A percentile compares a stretch with the other conserved stretches of the same genome.
phyloP scores from a whole-genome alignment of 495 filamentous ascomycete genomes.

The Haplographium delicatum region DNA sequence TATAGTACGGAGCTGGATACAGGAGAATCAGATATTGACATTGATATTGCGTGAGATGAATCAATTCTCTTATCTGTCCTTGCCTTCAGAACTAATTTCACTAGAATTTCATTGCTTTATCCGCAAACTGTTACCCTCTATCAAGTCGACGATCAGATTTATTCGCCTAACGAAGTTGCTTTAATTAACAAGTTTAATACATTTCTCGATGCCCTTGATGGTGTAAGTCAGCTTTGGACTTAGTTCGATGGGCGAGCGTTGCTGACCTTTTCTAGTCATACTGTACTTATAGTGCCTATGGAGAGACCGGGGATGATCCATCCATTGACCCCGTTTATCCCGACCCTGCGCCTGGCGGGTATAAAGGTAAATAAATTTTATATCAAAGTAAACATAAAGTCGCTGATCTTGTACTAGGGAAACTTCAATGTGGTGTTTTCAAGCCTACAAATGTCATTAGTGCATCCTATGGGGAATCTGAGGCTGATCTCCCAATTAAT shows the following conservation, averaged over 20 bases:
- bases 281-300: constrained; percentile 38
- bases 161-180: constrained; percentile 3
- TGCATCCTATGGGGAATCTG: constrained; percentile 50
- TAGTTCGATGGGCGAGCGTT: constrained; percentile 1
- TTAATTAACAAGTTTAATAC: constrained; percentile 29
- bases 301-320: constrained; percentile 39
- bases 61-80: constrained; percentile 6
- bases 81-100: neutral
- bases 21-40: constrained; percentile 11
- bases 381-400: constrained; percentile 47
- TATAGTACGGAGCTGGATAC: neutral
- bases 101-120: constrained; percentile 9
- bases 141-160: constrained; percentile 9
- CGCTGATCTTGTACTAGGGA: constrained; percentile 1
- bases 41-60: constrained; percentile 21
- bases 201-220: constrained; percentile 59
- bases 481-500: constrained; percentile 45
- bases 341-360: constrained; percentile 36
- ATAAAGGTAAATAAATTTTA: neutral
- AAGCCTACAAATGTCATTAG: constrained; percentile 56
- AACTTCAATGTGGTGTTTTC: constrained; percentile 49
- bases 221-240: constrained; percentile 19
- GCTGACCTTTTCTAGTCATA: constrained; percentile 42
- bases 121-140: constrained; percentile 14
- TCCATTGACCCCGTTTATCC: constrained; percentile 49